phyloP scores from a whole-genome alignment of 208 protist genomes.

The Acanthamoeba sp. region DNA sequence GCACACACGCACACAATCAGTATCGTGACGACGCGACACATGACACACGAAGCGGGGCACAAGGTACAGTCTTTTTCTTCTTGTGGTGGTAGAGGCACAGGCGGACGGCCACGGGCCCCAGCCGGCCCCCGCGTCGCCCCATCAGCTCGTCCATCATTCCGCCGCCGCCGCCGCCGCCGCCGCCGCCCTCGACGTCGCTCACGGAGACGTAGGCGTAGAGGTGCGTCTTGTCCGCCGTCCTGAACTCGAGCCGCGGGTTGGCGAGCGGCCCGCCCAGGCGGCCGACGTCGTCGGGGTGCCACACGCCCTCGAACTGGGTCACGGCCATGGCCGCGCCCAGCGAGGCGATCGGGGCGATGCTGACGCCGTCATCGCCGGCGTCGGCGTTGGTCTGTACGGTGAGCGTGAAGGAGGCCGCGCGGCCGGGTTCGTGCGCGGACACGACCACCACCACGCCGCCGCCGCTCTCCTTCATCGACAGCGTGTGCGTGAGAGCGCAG shows the following conservation, averaged over 20 bases:
- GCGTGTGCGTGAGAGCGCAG: conserved; percentile 15
- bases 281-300: conserved; percentile 19
- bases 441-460: background rate
- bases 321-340: background rate
- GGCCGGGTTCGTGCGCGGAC: background rate
- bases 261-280: conserved; percentile 4
- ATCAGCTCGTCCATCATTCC: background rate
- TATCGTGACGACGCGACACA: too few species aligned
- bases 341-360: background rate
- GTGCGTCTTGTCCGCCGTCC: background rate
- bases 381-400: conserved; percentile 11
- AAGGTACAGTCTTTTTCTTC: conserved; percentile 13
- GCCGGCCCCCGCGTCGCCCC: background rate
- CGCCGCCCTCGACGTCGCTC: background rate
- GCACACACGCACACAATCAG: background rate
- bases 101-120: background rate
- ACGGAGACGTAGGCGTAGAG: background rate
- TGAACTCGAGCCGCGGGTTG: conserved; percentile 48
- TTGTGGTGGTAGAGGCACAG: conserved; percentile 49
- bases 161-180: too few species aligned
- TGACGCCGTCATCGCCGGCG: background rate
- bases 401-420: conserved; percentile 9
- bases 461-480: background rate
- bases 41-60: background rate
- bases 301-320: conserved; percentile 38